Percentiles rank a stretch among this genome's conserved stretches.
Evolutionary conservation across 768 basidiomycete species (phyloP).

Genomic region (Hericium erinaceus): DNA sequence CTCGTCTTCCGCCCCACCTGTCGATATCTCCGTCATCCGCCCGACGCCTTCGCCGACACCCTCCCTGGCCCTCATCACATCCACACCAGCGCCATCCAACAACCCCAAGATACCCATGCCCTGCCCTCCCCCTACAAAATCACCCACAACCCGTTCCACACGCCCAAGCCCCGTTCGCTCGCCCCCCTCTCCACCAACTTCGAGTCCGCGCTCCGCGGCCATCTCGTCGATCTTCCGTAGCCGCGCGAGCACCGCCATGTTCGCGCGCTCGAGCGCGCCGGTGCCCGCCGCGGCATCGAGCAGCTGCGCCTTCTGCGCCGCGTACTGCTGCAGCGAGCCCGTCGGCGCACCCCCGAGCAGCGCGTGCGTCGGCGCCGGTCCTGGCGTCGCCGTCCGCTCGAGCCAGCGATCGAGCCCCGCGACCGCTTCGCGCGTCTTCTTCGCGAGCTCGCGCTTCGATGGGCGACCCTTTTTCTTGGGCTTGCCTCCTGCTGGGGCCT

Average conservation of each 20-base stretch:
- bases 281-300: constrained; percentile 18
- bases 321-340: constrained; percentile 32
- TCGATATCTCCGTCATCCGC: no score
- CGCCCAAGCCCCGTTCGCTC: constrained; percentile 36
- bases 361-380: constrained; percentile 23
- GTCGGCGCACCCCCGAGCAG: constrained; percentile 24
- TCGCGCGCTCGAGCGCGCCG: constrained; percentile 35
- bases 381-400: constrained; percentile 7
- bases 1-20: background rate
- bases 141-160: constrained; percentile 37
- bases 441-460: constrained; percentile 11
- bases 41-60: no score
- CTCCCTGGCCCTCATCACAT: background rate
- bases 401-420: constrained; percentile 64
- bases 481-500: background rate
- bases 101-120: constrained; percentile 35
- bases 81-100: constrained; percentile 34
- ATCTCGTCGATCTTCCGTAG: constrained; percentile 43
- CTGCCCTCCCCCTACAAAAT: constrained; percentile 17
- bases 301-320: constrained; percentile 31
- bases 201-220: constrained; percentile 30
- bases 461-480: constrained; percentile 15
- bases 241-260: constrained; percentile 39
- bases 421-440: constrained; percentile 18
- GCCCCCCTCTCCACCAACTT: constrained; percentile 33